A percentile compares a stretch with the other conserved stretches of the same genome.
Conservation (phyloP, 2,329 filamentous ascomycete genomes). For the Graphilbum sp. region DNA sequence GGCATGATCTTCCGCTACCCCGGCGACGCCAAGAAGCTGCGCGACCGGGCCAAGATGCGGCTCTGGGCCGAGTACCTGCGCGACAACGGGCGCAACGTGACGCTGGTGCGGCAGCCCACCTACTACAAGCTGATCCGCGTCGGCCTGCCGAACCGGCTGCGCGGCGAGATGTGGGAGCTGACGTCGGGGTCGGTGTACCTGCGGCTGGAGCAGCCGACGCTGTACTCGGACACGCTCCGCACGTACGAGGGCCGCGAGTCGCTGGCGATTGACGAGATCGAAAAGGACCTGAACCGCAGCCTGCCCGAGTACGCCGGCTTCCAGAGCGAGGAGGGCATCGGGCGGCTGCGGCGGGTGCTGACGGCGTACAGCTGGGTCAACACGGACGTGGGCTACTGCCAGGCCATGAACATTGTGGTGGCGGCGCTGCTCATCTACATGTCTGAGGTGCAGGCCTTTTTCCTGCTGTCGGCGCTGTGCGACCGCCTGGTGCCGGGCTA, state of each 20-base stretch:
- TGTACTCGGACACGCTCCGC: slow-evolving; percentile 69
- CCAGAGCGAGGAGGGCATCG: slow-evolving; percentile 90
- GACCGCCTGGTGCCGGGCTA: slow-evolving; percentile 89
- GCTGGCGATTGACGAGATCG: slow-evolving; percentile 94
- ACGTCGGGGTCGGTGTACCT: slow-evolving; percentile 83
- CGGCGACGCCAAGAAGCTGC: slow-evolving; percentile 81
- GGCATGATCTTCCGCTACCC: slow-evolving; percentile 90
- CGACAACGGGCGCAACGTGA: slow-evolving; percentile 88
- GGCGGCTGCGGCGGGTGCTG: slow-evolving; percentile 70
- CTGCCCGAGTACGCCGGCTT: slow-evolving; percentile 95
- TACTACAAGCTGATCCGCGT: slow-evolving; percentile 97
- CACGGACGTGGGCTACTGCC: slow-evolving; percentile 90
- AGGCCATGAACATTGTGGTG: slow-evolving; percentile 99
- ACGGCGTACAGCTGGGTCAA: slow-evolving; percentile 98
- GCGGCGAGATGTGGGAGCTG: slow-evolving; percentile 92
- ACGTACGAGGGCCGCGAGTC: slow-evolving; percentile 79
- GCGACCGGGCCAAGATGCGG: slow-evolving; percentile 93
- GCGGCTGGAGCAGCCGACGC: slow-evolving; percentile 66
- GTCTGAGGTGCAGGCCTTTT: slow-evolving; percentile 93
- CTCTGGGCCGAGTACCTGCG: slow-evolving; percentile 93
- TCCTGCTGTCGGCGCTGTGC: slow-evolving; percentile 77
- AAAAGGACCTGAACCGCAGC: slow-evolving; percentile 94
- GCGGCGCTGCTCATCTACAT: slow-evolving; percentile 97
- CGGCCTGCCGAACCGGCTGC: slow-evolving; percentile 77
- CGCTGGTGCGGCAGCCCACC: slow-evolving; percentile 83